These are phyloP conservation scores for Parietichytrium sp. DNA, from an alignment of 108 stramenopile genomes.

Conservation along the genomic window DNA sequence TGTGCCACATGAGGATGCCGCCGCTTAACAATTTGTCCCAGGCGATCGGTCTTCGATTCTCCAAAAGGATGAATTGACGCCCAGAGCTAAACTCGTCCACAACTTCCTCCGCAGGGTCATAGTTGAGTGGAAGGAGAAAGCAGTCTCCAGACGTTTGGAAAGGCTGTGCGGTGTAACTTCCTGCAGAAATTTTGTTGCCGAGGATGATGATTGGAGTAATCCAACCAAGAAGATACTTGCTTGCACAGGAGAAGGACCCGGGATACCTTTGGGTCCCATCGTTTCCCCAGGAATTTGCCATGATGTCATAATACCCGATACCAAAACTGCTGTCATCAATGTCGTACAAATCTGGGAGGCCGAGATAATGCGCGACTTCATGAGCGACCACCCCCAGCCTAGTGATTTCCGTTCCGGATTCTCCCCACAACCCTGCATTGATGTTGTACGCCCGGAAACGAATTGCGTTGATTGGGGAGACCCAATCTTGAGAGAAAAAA, in stretches of 20 bases:
- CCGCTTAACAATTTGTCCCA: constrained; percentile 58
- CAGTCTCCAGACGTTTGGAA: constrained; percentile 14
- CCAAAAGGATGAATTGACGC: constrained; percentile 63
- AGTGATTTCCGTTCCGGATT: constrained; percentile 51
- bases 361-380: constrained; percentile 58
- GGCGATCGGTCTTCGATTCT: constrained; percentile 63
- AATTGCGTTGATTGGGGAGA: constrained; percentile 47
- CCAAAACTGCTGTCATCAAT: constrained; percentile 40
- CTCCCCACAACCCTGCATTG: constrained; percentile 49
- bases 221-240: constrained; percentile 61
- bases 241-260: constrained; percentile 58
- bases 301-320: constrained; percentile 57
- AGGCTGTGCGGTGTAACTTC: constrained; percentile 49
- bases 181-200: no score
- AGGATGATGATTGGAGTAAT: constrained; percentile 54
- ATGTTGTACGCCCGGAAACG: constrained; percentile 55
- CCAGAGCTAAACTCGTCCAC: no score
- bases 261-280: constrained; percentile 56
- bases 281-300: constrained; percentile 59
- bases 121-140: constrained; percentile 57
- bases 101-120: no score
- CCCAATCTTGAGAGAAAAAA: constrained; percentile 7
- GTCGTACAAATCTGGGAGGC: constrained; percentile 62
- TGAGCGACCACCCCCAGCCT: constrained; percentile 63
- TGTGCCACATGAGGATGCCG: constrained; percentile 68